Conservation (phyloP, 805 yeast species). For the Yarrowia hollandica region DNA sequence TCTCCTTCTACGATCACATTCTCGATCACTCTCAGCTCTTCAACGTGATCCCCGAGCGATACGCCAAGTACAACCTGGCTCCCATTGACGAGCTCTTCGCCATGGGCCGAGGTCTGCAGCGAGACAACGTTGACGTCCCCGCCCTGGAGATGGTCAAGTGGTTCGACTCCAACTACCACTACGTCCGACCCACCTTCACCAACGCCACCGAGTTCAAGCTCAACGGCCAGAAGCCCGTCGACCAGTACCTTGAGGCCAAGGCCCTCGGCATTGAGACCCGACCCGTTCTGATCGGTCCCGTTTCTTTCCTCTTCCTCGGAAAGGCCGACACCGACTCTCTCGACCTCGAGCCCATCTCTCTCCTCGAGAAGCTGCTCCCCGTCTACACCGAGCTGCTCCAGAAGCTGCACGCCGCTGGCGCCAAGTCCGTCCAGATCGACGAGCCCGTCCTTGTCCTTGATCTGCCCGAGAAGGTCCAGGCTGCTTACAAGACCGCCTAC, state of each 20-base stretch:
- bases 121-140: slow-evolving; percentile 96
- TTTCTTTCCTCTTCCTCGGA: slow-evolving; percentile 91
- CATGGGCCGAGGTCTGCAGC: slow-evolving; percentile 99
- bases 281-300: slow-evolving; percentile 96
- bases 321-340: slow-evolving; percentile 97
- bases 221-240: slow-evolving; percentile 94
- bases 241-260: slow-evolving; percentile 97
- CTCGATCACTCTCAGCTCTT: slow-evolving; percentile 87
- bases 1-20: slow-evolving; percentile 97
- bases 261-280: slow-evolving; percentile 93
- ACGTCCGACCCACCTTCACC: slow-evolving; percentile 98
- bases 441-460: slow-evolving; percentile 97
- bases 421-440: slow-evolving; percentile 90
- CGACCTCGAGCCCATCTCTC: slow-evolving; percentile 89
- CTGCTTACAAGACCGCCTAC: slow-evolving; percentile 87
- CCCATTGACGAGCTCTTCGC: slow-evolving; percentile 93
- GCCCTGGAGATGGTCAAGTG: slow-evolving; percentile 99
- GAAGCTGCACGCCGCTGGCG: slow-evolving; percentile 93
- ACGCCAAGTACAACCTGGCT: slow-evolving; percentile 85
- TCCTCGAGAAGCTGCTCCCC: slow-evolving; percentile 87
- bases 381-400: slow-evolving; percentile 86
- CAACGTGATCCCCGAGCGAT: slow-evolving; percentile 96
- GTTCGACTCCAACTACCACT: slow-evolving; percentile 99
- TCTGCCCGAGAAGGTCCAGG: slow-evolving; percentile 78
- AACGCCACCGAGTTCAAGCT: slow-evolving; percentile 94